A percentile compares a stretch with the other conserved stretches of the same genome.
These are phyloP conservation scores for Ceratocystis smalleyi DNA, from an alignment of 2,329 filamentous ascomycete species.

Conservation along the genomic window DNA sequence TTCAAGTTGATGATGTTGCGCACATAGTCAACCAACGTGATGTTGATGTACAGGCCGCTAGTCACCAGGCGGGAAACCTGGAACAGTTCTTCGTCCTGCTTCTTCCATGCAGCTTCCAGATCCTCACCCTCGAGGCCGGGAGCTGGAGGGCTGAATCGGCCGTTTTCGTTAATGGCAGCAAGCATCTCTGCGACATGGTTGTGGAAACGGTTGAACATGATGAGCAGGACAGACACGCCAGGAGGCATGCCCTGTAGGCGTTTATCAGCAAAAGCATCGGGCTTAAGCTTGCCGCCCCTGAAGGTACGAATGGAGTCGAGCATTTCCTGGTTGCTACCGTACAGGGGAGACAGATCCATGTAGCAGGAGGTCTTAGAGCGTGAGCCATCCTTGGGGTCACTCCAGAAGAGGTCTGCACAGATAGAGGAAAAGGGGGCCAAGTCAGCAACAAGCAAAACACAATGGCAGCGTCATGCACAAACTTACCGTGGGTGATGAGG, in stretches of 20 bases:
- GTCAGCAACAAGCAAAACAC: not conserved
- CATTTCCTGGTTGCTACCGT: conserved; percentile 51
- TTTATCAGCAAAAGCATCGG: conserved; percentile 56
- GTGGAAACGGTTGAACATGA: conserved; percentile 77
- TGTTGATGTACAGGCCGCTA: conserved; percentile 62
- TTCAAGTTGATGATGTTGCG: conserved; percentile 54
- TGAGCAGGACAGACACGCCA: conserved; percentile 52
- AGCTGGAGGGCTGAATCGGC: conserved; percentile 54
- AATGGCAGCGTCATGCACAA: not conserved
- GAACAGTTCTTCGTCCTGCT: conserved; percentile 64
- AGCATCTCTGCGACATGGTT: conserved; percentile 71
- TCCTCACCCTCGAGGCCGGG: conserved; percentile 35
- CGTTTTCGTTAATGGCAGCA: conserved; percentile 70
- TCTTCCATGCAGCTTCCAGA: conserved; percentile 40
- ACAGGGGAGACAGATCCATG: conserved; percentile 55
- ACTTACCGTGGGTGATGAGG: conserved; percentile 52
- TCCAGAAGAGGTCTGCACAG: conserved; percentile 49
- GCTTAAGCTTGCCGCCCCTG: conserved; percentile 54
- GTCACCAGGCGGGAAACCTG: conserved; percentile 64
- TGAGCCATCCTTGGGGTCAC: conserved; percentile 43
- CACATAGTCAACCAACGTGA: conserved; percentile 63
- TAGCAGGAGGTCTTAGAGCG: conserved; percentile 55
- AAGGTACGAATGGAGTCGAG: conserved; percentile 54
- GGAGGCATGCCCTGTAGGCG: conserved; percentile 56
- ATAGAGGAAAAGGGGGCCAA: no score